phyloP scores from a whole-genome alignment of 2,329 filamentous ascomycete genomes.

The Botrytis squamosa region DNA sequence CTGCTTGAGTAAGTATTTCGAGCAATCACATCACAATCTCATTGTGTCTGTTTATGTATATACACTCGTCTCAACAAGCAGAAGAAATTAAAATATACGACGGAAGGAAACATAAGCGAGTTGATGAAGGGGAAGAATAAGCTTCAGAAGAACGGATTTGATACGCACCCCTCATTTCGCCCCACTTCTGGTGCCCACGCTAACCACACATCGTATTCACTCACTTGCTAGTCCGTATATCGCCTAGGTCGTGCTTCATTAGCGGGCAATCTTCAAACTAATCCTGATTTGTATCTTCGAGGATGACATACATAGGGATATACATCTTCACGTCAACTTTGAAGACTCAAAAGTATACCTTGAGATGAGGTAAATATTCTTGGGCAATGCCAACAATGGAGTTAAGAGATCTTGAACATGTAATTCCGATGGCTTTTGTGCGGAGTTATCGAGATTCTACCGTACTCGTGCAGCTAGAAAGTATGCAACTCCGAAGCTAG shows the following conservation, averaged over 20 bases:
- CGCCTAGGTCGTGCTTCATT: neutral
- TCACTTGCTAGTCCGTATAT: neutral
- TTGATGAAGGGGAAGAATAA: neutral
- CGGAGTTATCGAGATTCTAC: neutral
- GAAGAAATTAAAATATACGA: neutral
- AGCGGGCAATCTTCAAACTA: neutral
- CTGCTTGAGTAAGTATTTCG: neutral
- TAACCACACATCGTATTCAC: conserved; percentile 16
- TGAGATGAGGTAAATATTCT: neutral
- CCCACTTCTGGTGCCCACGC: neutral
- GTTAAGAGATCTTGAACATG: neutral
- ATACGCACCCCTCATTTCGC: neutral
- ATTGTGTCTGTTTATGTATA: neutral
- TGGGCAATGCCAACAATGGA: neutral
- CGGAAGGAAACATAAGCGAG: conserved; percentile 9
- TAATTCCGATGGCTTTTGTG: neutral
- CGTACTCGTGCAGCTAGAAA: too few relatives aligned
- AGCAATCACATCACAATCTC: neutral
- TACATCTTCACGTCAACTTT: neutral
- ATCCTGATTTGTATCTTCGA: neutral
- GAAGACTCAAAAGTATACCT: neutral
- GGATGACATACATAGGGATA: too few relatives aligned
- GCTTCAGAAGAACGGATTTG: neutral
- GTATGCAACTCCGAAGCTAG: too few relatives aligned
- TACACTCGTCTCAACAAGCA: neutral